A percentile compares a stretch with the other conserved stretches of the same genome.
Conservation (phyloP, 2,329 filamentous ascomycete species). For the Fusarium oligoseptatum region DNA sequence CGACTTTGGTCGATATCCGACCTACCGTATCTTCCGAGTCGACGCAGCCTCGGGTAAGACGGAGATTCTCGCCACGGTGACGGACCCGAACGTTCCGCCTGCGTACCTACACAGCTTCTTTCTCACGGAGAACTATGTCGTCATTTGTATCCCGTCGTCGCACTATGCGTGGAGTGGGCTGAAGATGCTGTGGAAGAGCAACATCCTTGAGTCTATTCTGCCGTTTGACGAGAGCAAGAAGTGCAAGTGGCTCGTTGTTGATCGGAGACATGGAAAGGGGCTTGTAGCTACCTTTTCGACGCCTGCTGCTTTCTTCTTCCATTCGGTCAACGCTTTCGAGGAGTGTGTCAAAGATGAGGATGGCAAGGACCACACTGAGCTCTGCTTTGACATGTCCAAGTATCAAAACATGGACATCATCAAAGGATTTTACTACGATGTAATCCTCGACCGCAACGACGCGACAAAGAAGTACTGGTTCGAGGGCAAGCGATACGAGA, state of each 20-base stretch:
- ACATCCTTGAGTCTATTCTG: conserved; percentile 76
- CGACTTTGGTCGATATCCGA: conserved; percentile 66
- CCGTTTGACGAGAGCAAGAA: conserved; percentile 69
- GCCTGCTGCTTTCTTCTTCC: conserved; percentile 81
- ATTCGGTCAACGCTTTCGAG: conserved; percentile 83
- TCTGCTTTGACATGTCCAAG: conserved; percentile 75
- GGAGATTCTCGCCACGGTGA: conserved; percentile 77
- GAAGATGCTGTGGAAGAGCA: conserved; percentile 73
- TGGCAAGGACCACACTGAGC: conserved; percentile 53
- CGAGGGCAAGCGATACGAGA: conserved; percentile 55
- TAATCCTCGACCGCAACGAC: conserved; percentile 68
- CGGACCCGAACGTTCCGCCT: conserved; percentile 60
- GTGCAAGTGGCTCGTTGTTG: conserved; percentile 81
- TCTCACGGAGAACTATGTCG: conserved; percentile 76
- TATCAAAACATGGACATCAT: conserved; percentile 77
- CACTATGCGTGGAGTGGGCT: conserved; percentile 70
- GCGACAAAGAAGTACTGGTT: conserved; percentile 59
- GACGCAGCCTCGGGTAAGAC: conserved; percentile 74
- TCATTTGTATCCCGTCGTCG: conserved; percentile 80
- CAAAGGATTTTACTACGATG: conserved; percentile 76
- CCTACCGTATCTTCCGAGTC: conserved; percentile 78
- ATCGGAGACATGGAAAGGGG: conserved; percentile 72
- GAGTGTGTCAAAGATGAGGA: conserved; percentile 58
- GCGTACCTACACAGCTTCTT: conserved; percentile 90
- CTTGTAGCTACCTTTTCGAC: conserved; percentile 78